Evolutionary conservation across 2,329 filamentous ascomycete genomes (phyloP).

Genomic region (Harringtonia aguacate): DNA sequence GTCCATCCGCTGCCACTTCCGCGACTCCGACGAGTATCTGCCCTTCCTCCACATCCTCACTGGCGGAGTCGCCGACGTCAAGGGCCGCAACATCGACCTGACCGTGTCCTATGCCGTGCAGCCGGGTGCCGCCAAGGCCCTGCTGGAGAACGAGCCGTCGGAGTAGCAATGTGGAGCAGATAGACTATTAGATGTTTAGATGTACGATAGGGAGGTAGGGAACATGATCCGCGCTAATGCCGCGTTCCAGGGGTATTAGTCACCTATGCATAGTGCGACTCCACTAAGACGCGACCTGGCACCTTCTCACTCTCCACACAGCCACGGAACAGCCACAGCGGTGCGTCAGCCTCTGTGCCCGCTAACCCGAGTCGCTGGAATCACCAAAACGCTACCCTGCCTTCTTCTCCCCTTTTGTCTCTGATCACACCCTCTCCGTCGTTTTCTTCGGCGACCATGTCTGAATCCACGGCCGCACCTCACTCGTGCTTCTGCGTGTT

Average conservation of each 20-base stretch:
- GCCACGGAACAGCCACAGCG: not conserved
- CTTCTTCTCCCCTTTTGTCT: not conserved
- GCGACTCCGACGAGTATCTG: constrained; percentile 27
- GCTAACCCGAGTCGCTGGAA: no score
- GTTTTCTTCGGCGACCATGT: not conserved
- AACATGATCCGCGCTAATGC: no score
- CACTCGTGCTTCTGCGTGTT: not conserved
- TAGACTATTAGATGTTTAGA: not conserved
- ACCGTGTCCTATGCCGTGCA: constrained; percentile 22
- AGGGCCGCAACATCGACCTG: constrained; percentile 21
- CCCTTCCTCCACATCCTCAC: constrained; percentile 28
- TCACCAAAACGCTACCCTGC: not conserved
- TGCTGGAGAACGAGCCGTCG: constrained; percentile 6
- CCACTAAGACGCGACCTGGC: no score
- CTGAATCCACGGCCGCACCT: no score
- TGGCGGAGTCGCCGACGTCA: constrained; percentile 24
- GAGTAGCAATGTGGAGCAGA: no score
- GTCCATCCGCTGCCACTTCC: constrained; percentile 29
- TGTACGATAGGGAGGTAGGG: not conserved
- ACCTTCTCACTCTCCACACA: not conserved
- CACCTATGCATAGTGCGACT: no score
- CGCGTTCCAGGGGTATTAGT: no score
- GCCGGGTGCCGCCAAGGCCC: constrained; percentile 4
- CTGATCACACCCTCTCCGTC: not conserved
- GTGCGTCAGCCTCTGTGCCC: no score